Conservation (phyloP, 148 eudicot genomes). For the Silene conica region DNA sequence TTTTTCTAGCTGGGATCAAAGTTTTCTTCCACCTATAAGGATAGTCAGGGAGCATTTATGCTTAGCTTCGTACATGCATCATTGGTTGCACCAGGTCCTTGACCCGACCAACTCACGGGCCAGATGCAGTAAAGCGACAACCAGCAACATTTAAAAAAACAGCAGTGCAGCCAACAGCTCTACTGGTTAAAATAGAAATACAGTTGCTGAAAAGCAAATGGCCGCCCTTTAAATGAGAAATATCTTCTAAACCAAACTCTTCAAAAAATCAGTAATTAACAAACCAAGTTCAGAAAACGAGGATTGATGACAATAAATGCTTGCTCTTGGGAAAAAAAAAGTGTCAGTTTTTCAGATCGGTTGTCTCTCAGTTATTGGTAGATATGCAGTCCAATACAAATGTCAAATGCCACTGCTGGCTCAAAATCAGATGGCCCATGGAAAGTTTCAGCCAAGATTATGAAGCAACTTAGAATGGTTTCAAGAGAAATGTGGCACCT, state of each 20-base stretch:
- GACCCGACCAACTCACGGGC: too few species aligned
- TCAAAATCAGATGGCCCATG: too few species aligned
- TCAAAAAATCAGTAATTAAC: background rate
- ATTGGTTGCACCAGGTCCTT: background rate
- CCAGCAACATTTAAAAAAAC: background rate
- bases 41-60: background rate
- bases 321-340: background rate
- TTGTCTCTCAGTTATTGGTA: background rate
- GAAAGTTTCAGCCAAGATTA: background rate
- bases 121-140: too few species aligned
- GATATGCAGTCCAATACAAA: background rate
- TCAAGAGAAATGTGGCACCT: background rate
- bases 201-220: background rate
- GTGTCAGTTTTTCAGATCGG: background rate
- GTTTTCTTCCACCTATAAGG: conserved; percentile 69
- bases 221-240: background rate
- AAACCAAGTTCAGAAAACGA: background rate
- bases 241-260: conserved; percentile 2
- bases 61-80: background rate
- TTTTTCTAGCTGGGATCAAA: conserved; percentile 73
- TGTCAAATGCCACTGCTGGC: too few species aligned
- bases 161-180: conserved; percentile 5
- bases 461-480: background rate
- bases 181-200: background rate
- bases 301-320: background rate